These are phyloP conservation scores for Aspergillus nidulans DNA, from an alignment of 495 filamentous ascomycete species.

Conservation along the genomic window DNA sequence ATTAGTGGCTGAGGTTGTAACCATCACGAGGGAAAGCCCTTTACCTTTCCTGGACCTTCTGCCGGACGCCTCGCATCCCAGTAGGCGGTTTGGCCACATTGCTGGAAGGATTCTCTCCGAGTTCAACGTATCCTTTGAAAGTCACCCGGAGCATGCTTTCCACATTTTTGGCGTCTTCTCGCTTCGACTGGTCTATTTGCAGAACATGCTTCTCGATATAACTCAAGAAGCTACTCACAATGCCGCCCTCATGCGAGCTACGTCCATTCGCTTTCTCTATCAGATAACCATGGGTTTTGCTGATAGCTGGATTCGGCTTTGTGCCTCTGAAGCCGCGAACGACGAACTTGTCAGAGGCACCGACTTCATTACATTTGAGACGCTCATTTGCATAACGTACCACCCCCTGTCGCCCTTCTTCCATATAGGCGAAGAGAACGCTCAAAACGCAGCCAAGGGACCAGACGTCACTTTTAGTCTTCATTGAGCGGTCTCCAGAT, in stretches of 20 bases:
- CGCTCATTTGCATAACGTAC: neutral
- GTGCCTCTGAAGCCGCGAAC: neutral
- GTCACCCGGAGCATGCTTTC: neutral
- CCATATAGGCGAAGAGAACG: constrained; percentile 1
- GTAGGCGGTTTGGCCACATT: neutral
- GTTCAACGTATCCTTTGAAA: neutral
- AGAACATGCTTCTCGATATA: neutral
- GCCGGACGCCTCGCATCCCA: neutral
- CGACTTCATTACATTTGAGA: neutral
- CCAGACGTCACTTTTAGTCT: constrained; percentile 1
- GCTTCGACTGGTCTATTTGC: neutral
- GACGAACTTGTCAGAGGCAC: neutral
- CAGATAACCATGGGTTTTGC: neutral
- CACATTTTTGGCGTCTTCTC: neutral
- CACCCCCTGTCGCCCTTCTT: neutral
- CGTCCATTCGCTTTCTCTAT: neutral
- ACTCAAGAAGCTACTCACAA: neutral
- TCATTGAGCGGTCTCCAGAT: neutral
- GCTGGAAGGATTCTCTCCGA: neutral
- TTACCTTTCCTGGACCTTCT: neutral
- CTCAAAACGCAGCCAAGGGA: constrained; percentile 2
- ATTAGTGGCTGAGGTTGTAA: neutral
- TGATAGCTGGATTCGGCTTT: neutral
- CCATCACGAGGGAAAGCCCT: neutral
- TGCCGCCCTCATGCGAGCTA: neutral